phyloP scores from a whole-genome alignment of 305 asterid genomes.

The Striga hermonthica region DNA sequence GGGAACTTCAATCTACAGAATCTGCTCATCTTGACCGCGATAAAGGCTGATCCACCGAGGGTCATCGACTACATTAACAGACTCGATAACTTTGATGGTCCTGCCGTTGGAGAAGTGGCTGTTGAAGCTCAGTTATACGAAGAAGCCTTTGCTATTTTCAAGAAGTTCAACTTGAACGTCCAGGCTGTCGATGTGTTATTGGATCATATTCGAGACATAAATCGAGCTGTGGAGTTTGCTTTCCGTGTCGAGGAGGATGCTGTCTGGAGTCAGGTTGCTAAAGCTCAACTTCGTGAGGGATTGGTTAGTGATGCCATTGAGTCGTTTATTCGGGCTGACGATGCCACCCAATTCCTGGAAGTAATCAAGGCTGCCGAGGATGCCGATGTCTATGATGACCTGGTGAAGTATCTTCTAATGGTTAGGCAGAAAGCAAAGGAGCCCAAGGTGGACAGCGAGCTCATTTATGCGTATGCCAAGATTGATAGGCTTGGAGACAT shows the following conservation, averaged over 20 bases:
- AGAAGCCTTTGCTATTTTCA: slow-evolving; percentile 95
- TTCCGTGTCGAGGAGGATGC: slow-evolving; percentile 98
- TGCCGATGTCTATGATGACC: slow-evolving; percentile 82
- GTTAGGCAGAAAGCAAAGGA: slow-evolving; percentile 95
- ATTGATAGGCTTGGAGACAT: slow-evolving; percentile 90
- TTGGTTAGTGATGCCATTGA: slow-evolving; percentile 97
- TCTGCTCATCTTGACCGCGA: slow-evolving; percentile 88
- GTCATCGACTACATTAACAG: slow-evolving; percentile 98
- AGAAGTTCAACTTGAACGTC: slow-evolving; percentile 95
- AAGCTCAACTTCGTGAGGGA: slow-evolving; percentile 97
- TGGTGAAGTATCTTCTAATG: slow-evolving; percentile 94
- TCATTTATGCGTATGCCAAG: slow-evolving; percentile 96
- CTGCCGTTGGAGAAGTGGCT: slow-evolving; percentile 98
- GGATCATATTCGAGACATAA: slow-evolving; percentile 84
- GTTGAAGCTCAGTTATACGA: slow-evolving; percentile 91
- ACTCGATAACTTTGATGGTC: slow-evolving; percentile 98
- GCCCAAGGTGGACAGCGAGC: slow-evolving; percentile 98
- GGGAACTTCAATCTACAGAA: slow-evolving; percentile 98
- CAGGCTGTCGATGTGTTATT: slow-evolving; percentile 94
- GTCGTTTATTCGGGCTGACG: slow-evolving; percentile 96
- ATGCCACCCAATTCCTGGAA: slow-evolving; percentile 83
- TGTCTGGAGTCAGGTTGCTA: slow-evolving; percentile 99
- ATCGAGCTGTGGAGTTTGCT: slow-evolving; percentile 97
- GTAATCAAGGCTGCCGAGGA: slow-evolving; percentile 90
- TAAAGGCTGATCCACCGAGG: slow-evolving; percentile 94